Evolutionary conservation across 371 early-diverging fungal genomes (phyloP).

Genomic region (Apophysomyces sp.): DNA sequence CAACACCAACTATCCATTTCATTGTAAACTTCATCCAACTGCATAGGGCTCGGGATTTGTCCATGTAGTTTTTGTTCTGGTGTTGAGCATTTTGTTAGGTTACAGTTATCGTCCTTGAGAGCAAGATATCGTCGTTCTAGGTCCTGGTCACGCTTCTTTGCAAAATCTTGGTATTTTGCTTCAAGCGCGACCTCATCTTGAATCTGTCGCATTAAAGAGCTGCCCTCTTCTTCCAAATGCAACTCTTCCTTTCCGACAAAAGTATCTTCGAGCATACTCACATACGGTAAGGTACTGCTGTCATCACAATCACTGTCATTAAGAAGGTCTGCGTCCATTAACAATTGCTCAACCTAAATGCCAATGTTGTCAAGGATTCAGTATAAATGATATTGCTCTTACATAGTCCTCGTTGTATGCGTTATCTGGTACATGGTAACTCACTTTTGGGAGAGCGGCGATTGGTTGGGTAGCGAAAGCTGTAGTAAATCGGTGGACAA

Average conservation of each 20-base stretch:
- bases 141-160: conserved; percentile 32
- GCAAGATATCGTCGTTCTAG: conserved; percentile 36
- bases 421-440: conserved; percentile 19
- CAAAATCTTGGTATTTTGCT: conserved; percentile 33
- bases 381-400: not conserved
- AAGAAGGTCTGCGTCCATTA: conserved; percentile 9
- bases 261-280: no score
- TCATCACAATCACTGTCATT: conserved; percentile 14
- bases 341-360: conserved; percentile 9
- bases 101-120: conserved; percentile 20
- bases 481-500: conserved; percentile 26
- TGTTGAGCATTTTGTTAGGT: conserved; percentile 1
- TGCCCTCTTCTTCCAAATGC: conserved; percentile 27
- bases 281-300: conserved; percentile 17
- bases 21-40: conserved; percentile 35
- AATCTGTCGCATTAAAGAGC: conserved; percentile 32
- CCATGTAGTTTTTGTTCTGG: conserved; percentile 12
- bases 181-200: conserved; percentile 46
- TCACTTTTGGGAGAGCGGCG: conserved; percentile 5
- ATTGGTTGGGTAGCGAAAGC: conserved; percentile 28
- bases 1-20: conserved; percentile 66
- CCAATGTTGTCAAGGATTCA: not conserved
- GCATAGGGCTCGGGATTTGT: conserved; percentile 46
- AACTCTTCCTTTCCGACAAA: conserved; percentile 19
- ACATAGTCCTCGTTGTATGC: conserved; percentile 1